These are phyloP conservation scores for Vitis labrusca DNA, from an alignment of 164 flowering plant genomes.

Conservation along the genomic window DNA sequence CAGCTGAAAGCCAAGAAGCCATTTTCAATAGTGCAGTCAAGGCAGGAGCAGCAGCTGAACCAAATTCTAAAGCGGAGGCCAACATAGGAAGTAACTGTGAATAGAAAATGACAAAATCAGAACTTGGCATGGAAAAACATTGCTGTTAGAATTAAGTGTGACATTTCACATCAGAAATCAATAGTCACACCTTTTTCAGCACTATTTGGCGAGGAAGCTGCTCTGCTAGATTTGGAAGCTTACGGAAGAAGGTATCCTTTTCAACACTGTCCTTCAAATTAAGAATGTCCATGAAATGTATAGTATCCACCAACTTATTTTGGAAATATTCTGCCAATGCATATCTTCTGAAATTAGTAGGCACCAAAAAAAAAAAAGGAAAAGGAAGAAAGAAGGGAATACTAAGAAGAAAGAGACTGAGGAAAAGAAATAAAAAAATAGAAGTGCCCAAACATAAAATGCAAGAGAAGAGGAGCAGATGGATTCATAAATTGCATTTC, in stretches of 20 bases:
- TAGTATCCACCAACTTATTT: slow-evolving; percentile 96
- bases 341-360: neutral
- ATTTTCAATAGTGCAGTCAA: slow-evolving; percentile 88
- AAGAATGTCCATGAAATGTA: slow-evolving; percentile 95
- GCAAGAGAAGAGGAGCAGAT: neutral
- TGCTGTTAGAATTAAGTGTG: neutral
- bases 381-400: neutral
- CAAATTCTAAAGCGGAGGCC: slow-evolving; percentile 96
- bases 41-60: slow-evolving; percentile 99
- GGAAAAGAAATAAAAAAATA: neutral
- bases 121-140: neutral
- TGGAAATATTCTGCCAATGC: slow-evolving; percentile 88
- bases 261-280: slow-evolving; percentile 97
- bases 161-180: neutral
- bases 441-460: neutral
- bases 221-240: slow-evolving; percentile 94
- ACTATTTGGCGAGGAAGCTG: slow-evolving; percentile 97
- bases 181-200: slow-evolving; percentile 71
- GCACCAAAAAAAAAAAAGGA: neutral
- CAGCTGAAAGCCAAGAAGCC: slow-evolving; percentile 94
- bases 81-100: slow-evolving; percentile 85
- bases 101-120: slow-evolving; percentile 2
- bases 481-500: neutral
- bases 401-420: no score
- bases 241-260: slow-evolving; percentile 96